Evolutionary conservation across 768 basidiomycete species (phyloP).

Genomic region (Sarcomyxa edulis): DNA sequence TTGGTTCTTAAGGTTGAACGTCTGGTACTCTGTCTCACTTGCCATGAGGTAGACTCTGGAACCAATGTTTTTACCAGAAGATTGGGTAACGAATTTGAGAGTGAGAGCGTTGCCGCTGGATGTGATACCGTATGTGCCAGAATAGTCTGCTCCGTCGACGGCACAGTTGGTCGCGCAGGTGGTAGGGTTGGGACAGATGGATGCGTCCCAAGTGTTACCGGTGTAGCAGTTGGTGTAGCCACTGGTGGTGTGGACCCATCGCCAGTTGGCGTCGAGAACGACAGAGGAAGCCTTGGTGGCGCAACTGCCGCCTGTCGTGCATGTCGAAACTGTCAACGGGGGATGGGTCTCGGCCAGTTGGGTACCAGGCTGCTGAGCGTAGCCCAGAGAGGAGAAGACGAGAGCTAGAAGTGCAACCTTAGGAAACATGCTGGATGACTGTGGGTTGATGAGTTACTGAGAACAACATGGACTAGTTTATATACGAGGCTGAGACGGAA

Average conservation of each 20-base stretch:
- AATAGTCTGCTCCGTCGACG: conserved; percentile 21
- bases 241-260: conserved; percentile 23
- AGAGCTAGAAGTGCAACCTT: conserved; percentile 10
- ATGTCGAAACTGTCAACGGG: conserved; percentile 22
- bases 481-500: too few relatives aligned
- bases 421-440: conserved; percentile 15
- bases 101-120: conserved; percentile 25
- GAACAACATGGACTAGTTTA: too few relatives aligned
- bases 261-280: conserved; percentile 35
- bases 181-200: conserved; percentile 30
- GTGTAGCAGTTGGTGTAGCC: conserved; percentile 29
- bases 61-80: too few relatives aligned
- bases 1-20: conserved; percentile 44
- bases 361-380: conserved; percentile 33
- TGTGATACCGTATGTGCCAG: conserved; percentile 33
- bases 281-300: conserved; percentile 15
- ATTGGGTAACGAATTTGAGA: conserved; percentile 27
- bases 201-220: conserved; percentile 33
- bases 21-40: too few relatives aligned
- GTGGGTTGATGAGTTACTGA: too few relatives aligned
- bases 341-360: conserved; percentile 31
- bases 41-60: too few relatives aligned
- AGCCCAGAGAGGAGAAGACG: conserved; percentile 17
- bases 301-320: conserved; percentile 24
- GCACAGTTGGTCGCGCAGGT: too few relatives aligned